Percentiles rank a stretch among this genome's conserved stretches.
Conservation (phyloP, 257 asterid genomes). For the Fraxinus pennsylvanica region DNA sequence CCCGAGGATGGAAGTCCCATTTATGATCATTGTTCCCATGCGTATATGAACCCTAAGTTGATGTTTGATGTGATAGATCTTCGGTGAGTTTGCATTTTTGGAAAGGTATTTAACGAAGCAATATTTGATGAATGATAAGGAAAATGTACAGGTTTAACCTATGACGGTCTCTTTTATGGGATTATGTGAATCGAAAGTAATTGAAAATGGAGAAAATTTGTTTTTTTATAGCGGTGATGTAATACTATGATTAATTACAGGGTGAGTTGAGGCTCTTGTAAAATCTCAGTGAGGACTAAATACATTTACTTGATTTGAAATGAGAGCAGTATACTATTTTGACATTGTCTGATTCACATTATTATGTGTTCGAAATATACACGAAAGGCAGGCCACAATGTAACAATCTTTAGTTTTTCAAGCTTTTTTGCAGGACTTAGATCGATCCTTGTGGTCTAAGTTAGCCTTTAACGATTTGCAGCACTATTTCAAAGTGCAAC, state of each 20-base stretch:
- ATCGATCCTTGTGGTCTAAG: no score
- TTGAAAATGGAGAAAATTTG: background rate
- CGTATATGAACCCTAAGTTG: slow-evolving; percentile 43
- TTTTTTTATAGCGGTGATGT: background rate
- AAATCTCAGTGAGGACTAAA: background rate
- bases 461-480: no score
- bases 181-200: background rate
- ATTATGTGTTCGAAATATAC: no score
- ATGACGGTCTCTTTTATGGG: background rate
- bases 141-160: background rate
- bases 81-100: slow-evolving; percentile 33
- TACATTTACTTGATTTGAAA: background rate
- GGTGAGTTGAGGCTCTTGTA: background rate
- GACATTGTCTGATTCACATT: background rate
- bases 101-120: background rate
- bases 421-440: no score
- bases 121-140: background rate
- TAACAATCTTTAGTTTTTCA: no score
- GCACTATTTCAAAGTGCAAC: no score
- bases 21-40: slow-evolving; percentile 57
- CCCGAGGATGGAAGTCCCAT: slow-evolving; percentile 54
- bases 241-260: background rate
- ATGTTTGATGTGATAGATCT: slow-evolving; percentile 52
- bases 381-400: no score
- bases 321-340: background rate